Base-by-base conservation (phyloP, 805 yeast genomes). In the Ogataea pignaliae region DNA sequence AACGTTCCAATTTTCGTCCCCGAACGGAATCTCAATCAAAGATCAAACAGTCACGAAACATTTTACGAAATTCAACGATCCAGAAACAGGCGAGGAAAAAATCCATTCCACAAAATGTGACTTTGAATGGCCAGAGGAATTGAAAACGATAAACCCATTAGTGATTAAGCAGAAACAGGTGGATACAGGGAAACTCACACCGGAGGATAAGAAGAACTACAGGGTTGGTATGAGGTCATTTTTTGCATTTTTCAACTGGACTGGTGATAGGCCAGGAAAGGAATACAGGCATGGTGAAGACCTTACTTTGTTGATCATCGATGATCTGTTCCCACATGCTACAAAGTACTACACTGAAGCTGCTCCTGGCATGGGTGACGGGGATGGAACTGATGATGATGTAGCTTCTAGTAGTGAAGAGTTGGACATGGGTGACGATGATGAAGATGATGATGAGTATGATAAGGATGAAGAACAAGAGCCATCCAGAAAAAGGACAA, bases 181-280 rank as follows among this genome's bases (percentile, higher is more conserved):
- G 1, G 51, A 47, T 12, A 29, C 36, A 2, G 60, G 60, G 16
- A 69, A 71, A 29, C 66, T 79, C 36, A 53, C 70, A n/a, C 50
- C 62, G 16, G 77, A 73, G 16, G 81, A 79, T 36, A 83, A 83
- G 61, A 79, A 74, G 54, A 68, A 70, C 44, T 84, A 84, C 57
- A 66, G 90, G 45, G 57, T 71, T 15, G 90, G 90, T 4, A 83
- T 83, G 88, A 82, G 83, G 57, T 81, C 91, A 12, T 84, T 91
- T 56, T 90, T 91, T 63, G 83, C 88, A 6, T 90, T 90, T 83
- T 90, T 89, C 59, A 69, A 71, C 39, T 89, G 95, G 90, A 84
- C 93, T 1, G 96, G 95, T 0, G 61, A 66, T 31, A 83, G 81
- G 50, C 84, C 88, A 1, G 85, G 88, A 1, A 86, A 80, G 64